These are phyloP conservation scores for Ettlia oleoabundans DNA, from an alignment of 139 green algal species.

Conservation along the genomic window DNA sequence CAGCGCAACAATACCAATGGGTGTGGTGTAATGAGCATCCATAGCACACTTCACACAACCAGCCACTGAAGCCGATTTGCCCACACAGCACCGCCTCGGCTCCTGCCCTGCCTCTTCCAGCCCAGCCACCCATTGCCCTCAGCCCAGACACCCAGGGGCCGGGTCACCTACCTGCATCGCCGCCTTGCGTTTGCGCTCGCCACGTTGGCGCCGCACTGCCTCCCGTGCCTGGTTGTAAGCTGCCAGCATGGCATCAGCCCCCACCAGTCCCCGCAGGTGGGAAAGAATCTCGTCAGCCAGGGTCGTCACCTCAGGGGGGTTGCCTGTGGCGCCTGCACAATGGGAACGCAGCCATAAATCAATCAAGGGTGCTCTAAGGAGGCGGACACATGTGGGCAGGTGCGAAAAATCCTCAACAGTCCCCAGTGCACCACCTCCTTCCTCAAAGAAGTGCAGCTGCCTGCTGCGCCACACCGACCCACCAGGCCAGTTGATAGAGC, in stretches of 20 bases:
- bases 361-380: too few relatives aligned
- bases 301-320: slow-evolving; percentile 43
- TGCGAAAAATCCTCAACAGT: too few relatives aligned
- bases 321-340: slow-evolving; percentile 28
- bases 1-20: background rate
- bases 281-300: slow-evolving; percentile 78
- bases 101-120: background rate
- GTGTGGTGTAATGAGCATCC: background rate
- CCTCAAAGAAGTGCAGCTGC: too few relatives aligned
- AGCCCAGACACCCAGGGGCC: background rate
- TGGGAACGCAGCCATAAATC: too few relatives aligned
- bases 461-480: too few relatives aligned
- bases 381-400: too few relatives aligned
- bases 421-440: too few relatives aligned
- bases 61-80: too few relatives aligned
- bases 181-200: slow-evolving; percentile 52
- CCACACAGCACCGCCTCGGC: too few relatives aligned
- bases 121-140: background rate
- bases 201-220: slow-evolving; percentile 48
- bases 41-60: background rate
- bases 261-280: slow-evolving; percentile 72
- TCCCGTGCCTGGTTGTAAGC: slow-evolving; percentile 71
- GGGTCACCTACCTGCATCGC: slow-evolving; percentile 58
- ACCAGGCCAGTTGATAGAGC: too few relatives aligned
- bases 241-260: slow-evolving; percentile 70